These are phyloP conservation scores for Lachnellula occidentalis DNA, from an alignment of 2,329 filamentous ascomycete species.

Conservation along the genomic window DNA sequence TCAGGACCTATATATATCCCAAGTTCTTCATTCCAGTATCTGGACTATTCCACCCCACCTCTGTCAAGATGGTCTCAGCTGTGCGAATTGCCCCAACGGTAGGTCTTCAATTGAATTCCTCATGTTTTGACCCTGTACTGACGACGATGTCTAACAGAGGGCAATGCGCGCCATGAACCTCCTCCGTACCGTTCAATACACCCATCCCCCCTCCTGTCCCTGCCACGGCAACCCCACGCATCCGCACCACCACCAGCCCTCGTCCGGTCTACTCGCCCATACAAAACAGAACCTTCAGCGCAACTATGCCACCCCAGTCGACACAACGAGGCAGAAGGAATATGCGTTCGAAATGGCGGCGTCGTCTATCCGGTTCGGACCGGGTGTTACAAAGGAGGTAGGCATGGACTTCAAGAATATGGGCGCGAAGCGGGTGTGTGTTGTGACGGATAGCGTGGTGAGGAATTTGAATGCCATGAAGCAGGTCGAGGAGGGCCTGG, in stretches of 20 bases:
- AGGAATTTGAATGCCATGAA: constrained; percentile 81
- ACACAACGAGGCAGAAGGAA: constrained; percentile 72
- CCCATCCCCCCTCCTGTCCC: constrained; percentile 80
- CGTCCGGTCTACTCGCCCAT: constrained; percentile 35
- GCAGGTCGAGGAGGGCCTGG: constrained; percentile 77
- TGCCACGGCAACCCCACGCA: constrained; percentile 87
- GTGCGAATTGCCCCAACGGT: constrained; percentile 28
- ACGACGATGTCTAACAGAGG: constrained; percentile 33
- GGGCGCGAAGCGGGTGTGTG: constrained; percentile 77
- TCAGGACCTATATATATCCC: too few species aligned
- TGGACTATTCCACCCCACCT: neutral
- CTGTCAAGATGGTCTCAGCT: constrained; percentile 21
- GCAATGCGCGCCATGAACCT: constrained; percentile 63
- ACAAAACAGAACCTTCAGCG: constrained; percentile 42
- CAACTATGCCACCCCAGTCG: constrained; percentile 69
- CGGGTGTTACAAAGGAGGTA: constrained; percentile 88
- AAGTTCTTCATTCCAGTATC: neutral
- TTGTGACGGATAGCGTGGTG: constrained; percentile 86
- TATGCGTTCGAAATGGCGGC: constrained; percentile 99
- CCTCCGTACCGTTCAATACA: constrained; percentile 85
- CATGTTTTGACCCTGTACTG: neutral
- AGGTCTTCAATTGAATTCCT: constrained; percentile 2
- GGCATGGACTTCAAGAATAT: constrained; percentile 97
- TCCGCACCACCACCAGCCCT: constrained; percentile 52
- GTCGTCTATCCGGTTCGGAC: constrained; percentile 88